These are phyloP conservation scores for Themeda triandra DNA, from an alignment of 176 grass and related monocot species.

Conservation along the genomic window DNA sequence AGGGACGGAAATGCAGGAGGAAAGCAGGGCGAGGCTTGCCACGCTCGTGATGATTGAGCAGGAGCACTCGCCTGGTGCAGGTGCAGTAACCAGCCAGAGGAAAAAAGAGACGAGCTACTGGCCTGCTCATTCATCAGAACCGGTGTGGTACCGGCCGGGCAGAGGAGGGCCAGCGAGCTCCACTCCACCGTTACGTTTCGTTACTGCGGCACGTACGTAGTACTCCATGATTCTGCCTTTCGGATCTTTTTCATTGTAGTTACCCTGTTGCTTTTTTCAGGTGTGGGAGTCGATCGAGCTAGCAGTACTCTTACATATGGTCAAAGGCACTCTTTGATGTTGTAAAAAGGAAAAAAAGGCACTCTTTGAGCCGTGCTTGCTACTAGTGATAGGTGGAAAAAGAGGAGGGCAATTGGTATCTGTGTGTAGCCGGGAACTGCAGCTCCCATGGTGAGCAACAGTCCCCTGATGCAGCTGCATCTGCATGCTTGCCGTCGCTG, in stretches of 20 bases:
- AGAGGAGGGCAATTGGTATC: background rate
- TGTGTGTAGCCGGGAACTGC: background rate
- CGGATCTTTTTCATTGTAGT: constrained; percentile 22
- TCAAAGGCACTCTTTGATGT: constrained; percentile 5
- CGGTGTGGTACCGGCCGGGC: background rate
- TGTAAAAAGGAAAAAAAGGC: too few species aligned
- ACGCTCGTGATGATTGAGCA: constrained; percentile 45
- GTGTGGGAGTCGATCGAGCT: background rate
- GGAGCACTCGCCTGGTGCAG: constrained; percentile 14
- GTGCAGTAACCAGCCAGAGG: background rate
- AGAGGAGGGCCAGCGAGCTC: background rate
- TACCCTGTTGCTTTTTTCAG: background rate
- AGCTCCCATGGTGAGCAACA: background rate
- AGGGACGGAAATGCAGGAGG: constrained; percentile 9
- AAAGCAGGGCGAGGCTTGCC: constrained; percentile 8
- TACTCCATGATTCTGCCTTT: constrained; percentile 48
- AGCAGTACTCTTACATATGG: background rate
- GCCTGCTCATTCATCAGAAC: background rate
- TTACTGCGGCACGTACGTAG: background rate
- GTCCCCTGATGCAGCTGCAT: background rate
- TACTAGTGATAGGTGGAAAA: background rate
- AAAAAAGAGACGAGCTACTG: background rate
- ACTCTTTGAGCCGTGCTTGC: background rate
- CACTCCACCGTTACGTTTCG: background rate
- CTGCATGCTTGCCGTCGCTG: background rate